Evolutionary conservation across 345 rosid species (phyloP).

Genomic region (Salix exigua): DNA sequence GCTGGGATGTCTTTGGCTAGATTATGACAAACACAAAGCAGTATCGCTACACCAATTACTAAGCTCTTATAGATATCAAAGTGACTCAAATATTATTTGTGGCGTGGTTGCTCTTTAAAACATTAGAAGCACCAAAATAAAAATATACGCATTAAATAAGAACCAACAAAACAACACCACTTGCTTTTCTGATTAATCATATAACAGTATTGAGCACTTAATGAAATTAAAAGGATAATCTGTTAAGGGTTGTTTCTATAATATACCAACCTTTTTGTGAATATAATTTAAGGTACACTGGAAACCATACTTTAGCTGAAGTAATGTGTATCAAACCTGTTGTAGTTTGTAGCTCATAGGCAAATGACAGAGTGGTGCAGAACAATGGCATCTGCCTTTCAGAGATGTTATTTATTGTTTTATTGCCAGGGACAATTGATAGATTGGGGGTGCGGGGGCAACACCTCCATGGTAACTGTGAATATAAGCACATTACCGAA

Average conservation of each 20-base stretch:
- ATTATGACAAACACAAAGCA: not conserved
- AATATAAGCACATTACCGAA: no score
- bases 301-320: not conserved
- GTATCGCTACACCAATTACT: not conserved
- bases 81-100: not conserved
- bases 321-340: not conserved
- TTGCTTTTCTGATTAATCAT: not conserved
- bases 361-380: no score
- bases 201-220: not conserved
- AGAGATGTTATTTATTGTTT: no score
- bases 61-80: not conserved
- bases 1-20: not conserved
- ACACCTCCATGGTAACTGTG: no score
- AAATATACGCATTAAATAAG: not conserved
- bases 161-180: not conserved
- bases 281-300: not conserved
- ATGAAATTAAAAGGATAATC: not conserved
- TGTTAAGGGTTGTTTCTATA: not conserved
- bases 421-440: no score
- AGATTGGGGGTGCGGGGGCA: no score
- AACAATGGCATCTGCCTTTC: no score
- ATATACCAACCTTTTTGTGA: not conserved
- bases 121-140: not conserved
- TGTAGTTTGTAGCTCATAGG: no score
- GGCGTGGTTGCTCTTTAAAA: not conserved